Evolutionary conservation across 129 eudicot genomes (phyloP).

Genomic region (Chrysanthemum makinoi): DNA sequence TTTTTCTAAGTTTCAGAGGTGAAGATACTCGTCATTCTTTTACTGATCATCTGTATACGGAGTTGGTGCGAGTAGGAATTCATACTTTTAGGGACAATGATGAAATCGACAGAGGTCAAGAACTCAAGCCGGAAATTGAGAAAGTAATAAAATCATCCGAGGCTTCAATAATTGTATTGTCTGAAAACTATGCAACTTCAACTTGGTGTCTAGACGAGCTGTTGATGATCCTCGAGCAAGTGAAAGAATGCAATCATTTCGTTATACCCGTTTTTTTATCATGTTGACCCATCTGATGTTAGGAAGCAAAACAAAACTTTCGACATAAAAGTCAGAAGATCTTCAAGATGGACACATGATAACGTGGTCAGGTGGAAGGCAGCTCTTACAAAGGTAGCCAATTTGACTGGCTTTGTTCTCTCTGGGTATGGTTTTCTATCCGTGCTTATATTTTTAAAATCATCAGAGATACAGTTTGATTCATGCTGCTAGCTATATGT

Average conservation of each 20-base stretch:
- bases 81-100: slow-evolving; percentile 9
- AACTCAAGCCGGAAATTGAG: background rate
- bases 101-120: slow-evolving; percentile 4
- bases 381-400: slow-evolving; percentile 7
- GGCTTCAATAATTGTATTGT: slow-evolving; percentile 7
- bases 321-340: background rate
- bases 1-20: slow-evolving; percentile 9
- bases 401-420: slow-evolving; percentile 2
- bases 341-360: background rate
- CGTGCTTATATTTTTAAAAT: background rate
- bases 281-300: background rate
- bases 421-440: slow-evolving; percentile 12
- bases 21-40: slow-evolving; percentile 9
- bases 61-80: background rate
- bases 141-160: background rate
- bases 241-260: slow-evolving; percentile 1
- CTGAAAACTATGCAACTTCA: background rate
- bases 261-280: slow-evolving; percentile 17
- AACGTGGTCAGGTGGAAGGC: slow-evolving; percentile 5
- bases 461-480: background rate
- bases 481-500: no score
- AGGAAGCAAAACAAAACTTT: background rate
- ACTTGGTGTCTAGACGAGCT: slow-evolving; percentile 2
- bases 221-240: background rate
- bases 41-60: slow-evolving; percentile 12